Evolutionary conservation across 495 filamentous ascomycete genomes (phyloP), one percentile per base, ranked within the genome.

Genomic region (Penicillium verhagenii): DNA sequence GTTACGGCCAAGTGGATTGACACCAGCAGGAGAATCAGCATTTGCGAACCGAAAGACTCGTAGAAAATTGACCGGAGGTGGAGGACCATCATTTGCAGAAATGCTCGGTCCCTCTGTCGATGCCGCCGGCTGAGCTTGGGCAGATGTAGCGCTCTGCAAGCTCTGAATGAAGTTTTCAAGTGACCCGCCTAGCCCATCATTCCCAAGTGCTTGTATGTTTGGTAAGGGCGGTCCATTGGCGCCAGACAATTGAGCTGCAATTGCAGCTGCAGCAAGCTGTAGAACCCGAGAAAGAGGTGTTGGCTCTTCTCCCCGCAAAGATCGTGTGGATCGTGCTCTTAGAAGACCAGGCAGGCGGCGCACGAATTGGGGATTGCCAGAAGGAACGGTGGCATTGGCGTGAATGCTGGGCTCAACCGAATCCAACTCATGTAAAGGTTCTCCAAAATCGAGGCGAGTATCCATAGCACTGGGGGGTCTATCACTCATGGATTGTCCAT

Each of bases 31-130:
- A 26, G 63, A 42, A 13, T 76, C 76, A 6, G 77, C 71, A 61
- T 81, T 83, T 40, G 80, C 76, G 66, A 85, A 85, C 35, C 82
- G 78, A 58, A 85, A 85, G 33, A 85, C 82, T 35, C 82, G 71
- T 49, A 85, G 68, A 52, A 84, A 83, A 53, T 85, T 84, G 37
- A 84, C 71, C 2, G 82, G 79, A 26, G 78, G 68, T 11, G 73
- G 62, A 31, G 74, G 70, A 14, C 64, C 71, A 43, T 67, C 64
- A n/a, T 60, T 62, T 16, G 53, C 59, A 50, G 53, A 19, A n/a
- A 56, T 44, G 31, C 63, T 67, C 6, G 69, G 53, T 40, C 65
- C 47, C 38, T 74, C 71, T 11, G 60, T 68, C 38, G 70, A 33
- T 25, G 68, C 57, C 38, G 70, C 51, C 13, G 74, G 66, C 53